Base-by-base conservation (phyloP, 2,329 filamentous ascomycete genomes). In the Didymella sp. region DNA sequence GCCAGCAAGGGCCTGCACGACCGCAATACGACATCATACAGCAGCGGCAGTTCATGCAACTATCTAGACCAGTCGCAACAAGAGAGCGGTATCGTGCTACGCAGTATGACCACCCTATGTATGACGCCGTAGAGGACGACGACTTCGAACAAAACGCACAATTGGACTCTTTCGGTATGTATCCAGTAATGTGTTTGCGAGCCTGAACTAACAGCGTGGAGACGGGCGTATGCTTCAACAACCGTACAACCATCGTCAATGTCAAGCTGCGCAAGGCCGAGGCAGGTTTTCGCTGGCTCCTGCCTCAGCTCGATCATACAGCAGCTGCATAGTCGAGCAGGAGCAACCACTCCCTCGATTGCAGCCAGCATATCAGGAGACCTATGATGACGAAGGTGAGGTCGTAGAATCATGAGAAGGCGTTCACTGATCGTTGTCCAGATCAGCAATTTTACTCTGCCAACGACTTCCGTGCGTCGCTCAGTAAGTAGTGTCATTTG, bases 151-250 rank as follows among this genome's bases (percentile, higher is more conserved):
- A 48, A 17, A 45, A 17, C 6, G 33, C 60, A 24, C 63, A 71
- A 7, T 71, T 83, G 12, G 81, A 85, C 72, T 76, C 76, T 3
- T 84, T 84, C 62, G 81, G 82, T 84, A 63, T 63, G 74, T 51
- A 15, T 1, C 31, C 3, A 12, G 1, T n/a, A 13, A 15, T 27
- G 4, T 2, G 8, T 15, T 25, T 13, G 19, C 6, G 24, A 15
- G n/a, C 13, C 7, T 35, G 12, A 2, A 28, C 42, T 64, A 15
- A 61, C 41, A 11, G 13, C 19, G 1, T 24, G 2, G n/a, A 80
- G 78, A 79, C 59, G 59, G 76, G 31, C 60, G 54, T 24, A 51
- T 78, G 24, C 66, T 77, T 11, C 69, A 66, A 15, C 67, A 69
- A 46, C 66, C 73, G 8, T 69, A 73, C 37, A 50, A 66, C 19